These are phyloP conservation scores for Cylindricascospora bacillispora DNA, from an alignment of 1,139 yeast species.

Conservation along the genomic window DNA sequence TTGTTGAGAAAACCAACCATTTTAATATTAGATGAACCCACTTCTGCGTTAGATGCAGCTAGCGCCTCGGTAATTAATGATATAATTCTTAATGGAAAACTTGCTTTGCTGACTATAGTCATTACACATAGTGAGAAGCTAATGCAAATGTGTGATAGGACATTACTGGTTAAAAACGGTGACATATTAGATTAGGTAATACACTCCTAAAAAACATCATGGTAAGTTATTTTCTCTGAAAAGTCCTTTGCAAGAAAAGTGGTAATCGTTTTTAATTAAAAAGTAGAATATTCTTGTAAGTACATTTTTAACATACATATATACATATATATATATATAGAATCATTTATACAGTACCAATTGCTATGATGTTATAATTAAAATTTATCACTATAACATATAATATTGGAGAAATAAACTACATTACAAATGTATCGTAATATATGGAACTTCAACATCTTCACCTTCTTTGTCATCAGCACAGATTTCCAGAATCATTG, in stretches of 20 bases:
- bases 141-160: conserved; percentile 37
- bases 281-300: too few relatives aligned
- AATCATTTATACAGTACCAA: too few relatives aligned
- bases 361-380: too few relatives aligned
- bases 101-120: conserved; percentile 26
- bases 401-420: too few relatives aligned
- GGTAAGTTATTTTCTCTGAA: conserved; percentile 1
- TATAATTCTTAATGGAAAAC: conserved; percentile 24
- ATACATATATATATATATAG: conserved; percentile 1
- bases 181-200: too few relatives aligned
- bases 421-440: conserved; percentile 40
- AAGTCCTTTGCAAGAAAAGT: too few relatives aligned
- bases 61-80: conserved; percentile 34
- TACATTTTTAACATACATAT: too few relatives aligned
- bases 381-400: too few relatives aligned
- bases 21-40: conserved; percentile 65
- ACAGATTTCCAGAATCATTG: conserved; percentile 77
- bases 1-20: conserved; percentile 48
- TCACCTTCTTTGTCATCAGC: conserved; percentile 89
- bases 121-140: conserved; percentile 50
- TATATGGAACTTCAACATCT: conserved; percentile 89
- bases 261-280: too few relatives aligned
- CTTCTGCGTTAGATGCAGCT: conserved; percentile 61
- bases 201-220: neutral
- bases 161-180: conserved; percentile 36